phyloP scores from a whole-genome alignment of 1,284 basidiomycete species.

The Leccinum subfulvum region DNA sequence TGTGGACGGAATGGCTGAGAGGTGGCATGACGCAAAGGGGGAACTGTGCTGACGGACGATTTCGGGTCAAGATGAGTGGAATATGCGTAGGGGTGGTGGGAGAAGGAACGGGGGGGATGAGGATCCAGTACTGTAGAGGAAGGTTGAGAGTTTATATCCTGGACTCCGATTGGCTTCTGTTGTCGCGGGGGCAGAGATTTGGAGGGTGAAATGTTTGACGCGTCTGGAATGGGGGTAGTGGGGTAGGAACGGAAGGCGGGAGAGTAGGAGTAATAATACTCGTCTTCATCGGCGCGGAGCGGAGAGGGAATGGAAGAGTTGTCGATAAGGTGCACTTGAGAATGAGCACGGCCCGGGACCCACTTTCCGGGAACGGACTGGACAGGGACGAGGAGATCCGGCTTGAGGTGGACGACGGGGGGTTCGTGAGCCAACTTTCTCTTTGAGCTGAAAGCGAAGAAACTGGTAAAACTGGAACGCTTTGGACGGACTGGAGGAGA shows the following conservation, averaged over 20 bases:
- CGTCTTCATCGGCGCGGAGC: slow-evolving; percentile 33
- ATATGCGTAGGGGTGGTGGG: slow-evolving; percentile 59
- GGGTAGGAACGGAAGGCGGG: slow-evolving; percentile 11
- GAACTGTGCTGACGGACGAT: slow-evolving; percentile 6
- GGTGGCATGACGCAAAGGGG: slow-evolving; percentile 18
- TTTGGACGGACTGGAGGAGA: slow-evolving; percentile 24
- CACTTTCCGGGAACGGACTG: slow-evolving; percentile 21
- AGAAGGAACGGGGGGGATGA: slow-evolving; percentile 23
- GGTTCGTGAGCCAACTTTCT: slow-evolving; percentile 14
- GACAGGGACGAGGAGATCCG: slow-evolving; percentile 10
- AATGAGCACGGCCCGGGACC: slow-evolving; percentile 9
- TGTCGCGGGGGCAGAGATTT: slow-evolving; percentile 7
- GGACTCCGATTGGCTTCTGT: background rate
- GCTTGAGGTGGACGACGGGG: slow-evolving; percentile 16
- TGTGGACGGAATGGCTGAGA: slow-evolving; percentile 22
- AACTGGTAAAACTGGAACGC: slow-evolving; percentile 49
- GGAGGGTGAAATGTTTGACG: background rate
- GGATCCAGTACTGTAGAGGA: slow-evolving; percentile 22
- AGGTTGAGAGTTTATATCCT: slow-evolving; percentile 14
- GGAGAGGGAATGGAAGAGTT: slow-evolving; percentile 25
- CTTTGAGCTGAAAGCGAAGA: slow-evolving; percentile 34
- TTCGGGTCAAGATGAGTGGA: slow-evolving; percentile 28
- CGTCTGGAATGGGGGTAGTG: slow-evolving; percentile 3
- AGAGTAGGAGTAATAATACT: slow-evolving; percentile 44
- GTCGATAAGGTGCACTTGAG: slow-evolving; percentile 18